Evolutionary conservation across 2,329 filamentous ascomycete species (phyloP).

Genomic region (Fusarium sp.): DNA sequence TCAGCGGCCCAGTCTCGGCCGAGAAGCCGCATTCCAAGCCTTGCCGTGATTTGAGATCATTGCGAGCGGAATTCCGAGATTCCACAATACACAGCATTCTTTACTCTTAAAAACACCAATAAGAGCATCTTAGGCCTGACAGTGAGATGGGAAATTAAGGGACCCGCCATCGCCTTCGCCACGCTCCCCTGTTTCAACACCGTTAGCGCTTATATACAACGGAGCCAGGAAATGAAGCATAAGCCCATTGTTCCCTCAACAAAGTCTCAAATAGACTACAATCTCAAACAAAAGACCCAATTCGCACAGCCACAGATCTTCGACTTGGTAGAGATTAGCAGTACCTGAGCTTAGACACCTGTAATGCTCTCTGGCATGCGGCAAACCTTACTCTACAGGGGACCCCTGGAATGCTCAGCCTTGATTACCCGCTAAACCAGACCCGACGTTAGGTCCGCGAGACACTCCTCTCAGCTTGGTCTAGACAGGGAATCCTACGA

Average conservation of each 20-base stretch:
- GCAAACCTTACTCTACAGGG: neutral
- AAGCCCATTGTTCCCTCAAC: neutral
- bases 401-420: conserved; percentile 22
- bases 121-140: neutral
- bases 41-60: neutral
- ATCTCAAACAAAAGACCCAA: neutral
- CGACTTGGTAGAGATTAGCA: neutral
- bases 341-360: neutral
- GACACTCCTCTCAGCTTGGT: conserved; percentile 26
- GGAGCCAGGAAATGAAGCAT: neutral
- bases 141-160: neutral
- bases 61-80: neutral
- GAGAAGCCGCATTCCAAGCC: neutral
- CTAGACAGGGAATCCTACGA: conserved; percentile 18
- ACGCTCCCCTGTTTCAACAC: conserved; percentile 7
- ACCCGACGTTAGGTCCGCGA: neutral
- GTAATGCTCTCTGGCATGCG: conserved; percentile 12
- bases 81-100: neutral
- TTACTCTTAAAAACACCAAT: neutral
- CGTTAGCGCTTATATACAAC: conserved; percentile 8
- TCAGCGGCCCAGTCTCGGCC: neutral
- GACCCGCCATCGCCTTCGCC: conserved; percentile 6
- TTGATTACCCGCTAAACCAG: conserved; percentile 5
- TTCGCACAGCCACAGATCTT: neutral
- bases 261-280: neutral